Conservation (phyloP, 2,329 filamentous ascomycete species). For the Epichloe hybrida region DNA sequence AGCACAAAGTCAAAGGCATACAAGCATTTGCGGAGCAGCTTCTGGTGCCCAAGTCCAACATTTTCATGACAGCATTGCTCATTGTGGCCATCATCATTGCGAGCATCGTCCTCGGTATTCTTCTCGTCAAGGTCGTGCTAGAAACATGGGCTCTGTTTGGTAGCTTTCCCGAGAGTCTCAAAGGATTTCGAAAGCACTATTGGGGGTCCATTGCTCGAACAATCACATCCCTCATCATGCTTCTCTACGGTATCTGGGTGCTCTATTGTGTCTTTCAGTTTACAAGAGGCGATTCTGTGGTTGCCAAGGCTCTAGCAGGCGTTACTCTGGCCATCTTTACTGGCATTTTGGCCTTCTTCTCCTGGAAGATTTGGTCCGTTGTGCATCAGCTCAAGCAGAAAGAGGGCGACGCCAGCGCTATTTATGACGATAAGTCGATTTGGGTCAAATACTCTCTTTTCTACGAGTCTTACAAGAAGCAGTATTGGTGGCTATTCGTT, state of each 20-base stretch:
- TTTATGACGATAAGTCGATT: constrained; percentile 80
- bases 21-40: constrained; percentile 74
- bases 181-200: constrained; percentile 87
- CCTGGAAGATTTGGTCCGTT: constrained; percentile 66
- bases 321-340: constrained; percentile 75
- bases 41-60: constrained; percentile 74
- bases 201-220: constrained; percentile 85
- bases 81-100: constrained; percentile 80
- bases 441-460: constrained; percentile 97
- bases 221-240: constrained; percentile 76
- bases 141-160: constrained; percentile 87
- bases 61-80: constrained; percentile 89
- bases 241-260: constrained; percentile 91
- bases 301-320: constrained; percentile 69
- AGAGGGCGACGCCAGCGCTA: constrained; percentile 56
- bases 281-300: constrained; percentile 86
- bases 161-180: constrained; percentile 65
- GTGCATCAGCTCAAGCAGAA: constrained; percentile 60
- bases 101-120: constrained; percentile 69
- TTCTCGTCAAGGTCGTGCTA: constrained; percentile 82
- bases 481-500: constrained; percentile 95
- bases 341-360: constrained; percentile 66
- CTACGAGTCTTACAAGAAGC: constrained; percentile 89
- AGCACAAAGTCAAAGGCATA: constrained; percentile 55
- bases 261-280: constrained; percentile 96